Conservation (phyloP, 2,329 filamentous ascomycete genomes). For the Diaporthe longicolla region DNA sequence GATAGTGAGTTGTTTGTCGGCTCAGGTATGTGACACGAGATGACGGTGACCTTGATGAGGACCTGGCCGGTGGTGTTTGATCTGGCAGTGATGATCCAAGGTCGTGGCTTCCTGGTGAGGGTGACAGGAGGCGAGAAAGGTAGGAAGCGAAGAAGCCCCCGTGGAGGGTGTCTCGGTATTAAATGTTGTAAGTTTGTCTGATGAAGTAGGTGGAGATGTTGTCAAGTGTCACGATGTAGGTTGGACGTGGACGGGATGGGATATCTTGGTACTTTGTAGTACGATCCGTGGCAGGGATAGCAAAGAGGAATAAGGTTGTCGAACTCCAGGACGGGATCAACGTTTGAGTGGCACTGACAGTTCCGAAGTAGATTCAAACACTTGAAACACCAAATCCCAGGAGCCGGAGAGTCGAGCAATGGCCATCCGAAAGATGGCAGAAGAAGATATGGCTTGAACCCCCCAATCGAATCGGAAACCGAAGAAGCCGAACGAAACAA, state of each 20-base stretch:
- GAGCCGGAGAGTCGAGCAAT: constrained; percentile 47
- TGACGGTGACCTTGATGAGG: background rate
- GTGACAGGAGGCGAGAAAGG: background rate
- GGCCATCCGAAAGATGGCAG: constrained; percentile 44
- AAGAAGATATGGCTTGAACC: constrained; percentile 44
- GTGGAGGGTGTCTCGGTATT: constrained; percentile 23
- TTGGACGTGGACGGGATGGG: constrained; percentile 36
- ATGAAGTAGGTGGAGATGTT: constrained; percentile 28
- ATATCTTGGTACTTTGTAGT: constrained; percentile 40
- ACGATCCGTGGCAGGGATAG: constrained; percentile 37
- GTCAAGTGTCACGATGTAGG: constrained; percentile 24
- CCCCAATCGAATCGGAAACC: constrained; percentile 44
- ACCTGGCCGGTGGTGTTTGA: background rate
- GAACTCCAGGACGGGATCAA: constrained; percentile 55
- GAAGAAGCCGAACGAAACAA: constrained; percentile 41
- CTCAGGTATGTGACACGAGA: background rate
- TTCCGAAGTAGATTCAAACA: constrained; percentile 56
- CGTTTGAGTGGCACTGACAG: constrained; percentile 57
- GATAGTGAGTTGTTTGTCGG: constrained; percentile 27
- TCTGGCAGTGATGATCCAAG: background rate
- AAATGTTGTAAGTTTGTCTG: constrained; percentile 33
- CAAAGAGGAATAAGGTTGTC: constrained; percentile 48
- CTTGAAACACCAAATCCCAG: constrained; percentile 56
- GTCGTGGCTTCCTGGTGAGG: constrained; percentile 14
- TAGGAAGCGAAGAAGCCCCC: background rate